Conservation (phyloP, 192 early-diverging fungal species). For the Rhizophagus clarus region DNA sequence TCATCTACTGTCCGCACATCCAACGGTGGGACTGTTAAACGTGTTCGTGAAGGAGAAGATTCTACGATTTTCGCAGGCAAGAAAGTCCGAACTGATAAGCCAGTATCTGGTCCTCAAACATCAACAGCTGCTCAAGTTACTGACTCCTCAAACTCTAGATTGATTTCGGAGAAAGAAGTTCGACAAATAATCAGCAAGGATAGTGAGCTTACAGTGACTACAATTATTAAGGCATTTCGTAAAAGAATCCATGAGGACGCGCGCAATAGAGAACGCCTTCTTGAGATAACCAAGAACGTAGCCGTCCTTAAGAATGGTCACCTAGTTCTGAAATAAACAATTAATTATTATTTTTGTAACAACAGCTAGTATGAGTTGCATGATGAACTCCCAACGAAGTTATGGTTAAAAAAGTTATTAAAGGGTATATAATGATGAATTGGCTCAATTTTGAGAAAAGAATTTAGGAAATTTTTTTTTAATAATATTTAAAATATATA, state of each 20-base stretch:
- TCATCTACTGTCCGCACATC: not conserved
- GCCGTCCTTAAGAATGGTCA: not conserved
- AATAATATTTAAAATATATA: too few relatives aligned
- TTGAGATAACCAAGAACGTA: not conserved
- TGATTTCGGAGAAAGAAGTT: not conserved
- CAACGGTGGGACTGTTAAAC: not conserved
- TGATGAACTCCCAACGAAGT: too few relatives aligned
- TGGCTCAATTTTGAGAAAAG: too few relatives aligned
- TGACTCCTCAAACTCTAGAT: not conserved
- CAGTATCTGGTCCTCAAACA: not conserved
- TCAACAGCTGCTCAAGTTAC: not conserved
- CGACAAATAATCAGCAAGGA: not conserved
- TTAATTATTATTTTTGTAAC: too few relatives aligned
- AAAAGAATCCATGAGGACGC: not conserved
- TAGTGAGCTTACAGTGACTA: not conserved
- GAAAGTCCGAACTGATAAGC: not conserved
- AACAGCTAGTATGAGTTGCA: too few relatives aligned
- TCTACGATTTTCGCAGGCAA: not conserved
- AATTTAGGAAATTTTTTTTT: too few relatives aligned
- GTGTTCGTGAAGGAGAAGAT: not conserved
- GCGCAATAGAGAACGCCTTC: not conserved
- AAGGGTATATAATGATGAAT: too few relatives aligned
- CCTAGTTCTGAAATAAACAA: not conserved
- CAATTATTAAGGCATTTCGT: not conserved
- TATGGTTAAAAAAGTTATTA: too few relatives aligned